phyloP scores from a whole-genome alignment of 1,139 yeast genomes.

The Scheffersomyces illinoinensis region DNA sequence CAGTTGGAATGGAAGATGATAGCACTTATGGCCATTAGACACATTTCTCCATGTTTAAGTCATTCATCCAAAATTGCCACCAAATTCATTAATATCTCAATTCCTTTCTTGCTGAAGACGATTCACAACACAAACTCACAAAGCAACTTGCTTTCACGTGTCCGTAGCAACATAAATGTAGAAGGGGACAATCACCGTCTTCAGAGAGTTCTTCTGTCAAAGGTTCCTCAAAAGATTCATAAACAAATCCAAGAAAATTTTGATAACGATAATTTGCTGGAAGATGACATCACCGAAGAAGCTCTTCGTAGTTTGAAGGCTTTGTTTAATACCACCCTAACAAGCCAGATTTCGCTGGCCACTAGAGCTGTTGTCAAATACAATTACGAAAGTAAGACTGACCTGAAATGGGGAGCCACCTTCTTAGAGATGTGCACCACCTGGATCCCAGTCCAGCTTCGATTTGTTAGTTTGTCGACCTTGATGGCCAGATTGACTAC shows the following conservation, averaged over 20 bases:
- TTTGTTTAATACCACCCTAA: constrained; percentile 51
- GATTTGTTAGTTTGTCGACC: constrained; percentile 65
- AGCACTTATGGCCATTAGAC: constrained; percentile 44
- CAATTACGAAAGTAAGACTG: constrained; percentile 25
- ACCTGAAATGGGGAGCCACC: constrained; percentile 51
- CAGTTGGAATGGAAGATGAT: constrained; percentile 51
- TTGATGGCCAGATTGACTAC: constrained; percentile 33
- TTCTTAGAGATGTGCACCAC: constrained; percentile 67
- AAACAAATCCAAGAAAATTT: constrained; percentile 27
- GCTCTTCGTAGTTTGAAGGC: constrained; percentile 47
- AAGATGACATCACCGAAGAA: constrained; percentile 33
- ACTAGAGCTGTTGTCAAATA: constrained; percentile 44
- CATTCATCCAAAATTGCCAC: constrained; percentile 38
- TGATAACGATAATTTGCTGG: constrained; percentile 29
- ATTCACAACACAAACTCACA: constrained; percentile 20
- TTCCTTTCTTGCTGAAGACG: constrained; percentile 43
- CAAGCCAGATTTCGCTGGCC: constrained; percentile 49
- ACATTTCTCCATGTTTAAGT: constrained; percentile 46
- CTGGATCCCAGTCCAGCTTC: constrained; percentile 86
- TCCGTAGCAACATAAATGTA: constrained; percentile 25
- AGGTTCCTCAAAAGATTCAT: constrained; percentile 17
- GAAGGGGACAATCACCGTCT: constrained; percentile 26
- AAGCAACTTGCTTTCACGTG: constrained; percentile 19
- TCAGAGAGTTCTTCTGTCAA: constrained; percentile 28
- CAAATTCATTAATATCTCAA: constrained; percentile 35